Percentiles rank a stretch among this genome's conserved stretches.
These are phyloP conservation scores for Silene vulgaris DNA, from an alignment of 179 eudicot genomes.

Conservation along the genomic window DNA sequence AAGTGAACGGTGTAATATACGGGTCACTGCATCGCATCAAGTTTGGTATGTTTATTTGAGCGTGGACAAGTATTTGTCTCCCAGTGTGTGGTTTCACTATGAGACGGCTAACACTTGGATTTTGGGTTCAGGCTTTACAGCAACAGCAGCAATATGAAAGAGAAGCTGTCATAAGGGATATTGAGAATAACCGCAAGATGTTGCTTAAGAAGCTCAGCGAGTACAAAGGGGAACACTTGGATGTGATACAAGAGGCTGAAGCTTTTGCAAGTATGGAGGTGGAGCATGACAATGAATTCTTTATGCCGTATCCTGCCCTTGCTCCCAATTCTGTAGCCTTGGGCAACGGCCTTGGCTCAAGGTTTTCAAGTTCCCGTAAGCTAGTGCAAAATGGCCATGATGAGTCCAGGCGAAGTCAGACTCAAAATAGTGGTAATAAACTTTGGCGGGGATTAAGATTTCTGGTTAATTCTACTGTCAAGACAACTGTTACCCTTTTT, in stretches of 20 bases:
- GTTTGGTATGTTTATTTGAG: neutral
- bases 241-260: conserved; percentile 71
- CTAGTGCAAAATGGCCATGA: conserved; percentile 41
- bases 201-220: conserved; percentile 66
- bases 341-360: conserved; percentile 34
- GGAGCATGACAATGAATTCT: conserved; percentile 62
- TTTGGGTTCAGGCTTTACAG: conserved; percentile 47
- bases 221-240: conserved; percentile 66
- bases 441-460: conserved; percentile 47
- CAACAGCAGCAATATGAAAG: conserved; percentile 84
- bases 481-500: conserved; percentile 58
- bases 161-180: conserved; percentile 71
- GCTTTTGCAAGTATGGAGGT: conserved; percentile 74
- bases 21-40: neutral
- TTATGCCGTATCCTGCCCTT: conserved; percentile 67
- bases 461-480: conserved; percentile 51
- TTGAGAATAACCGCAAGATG: conserved; percentile 64
- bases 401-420: conserved; percentile 29
- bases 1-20: neutral
- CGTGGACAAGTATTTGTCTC: neutral
- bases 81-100: conserved; percentile 6
- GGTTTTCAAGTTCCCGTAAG: conserved; percentile 35
- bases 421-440: conserved; percentile 26
- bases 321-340: conserved; percentile 37
- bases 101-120: conserved; percentile 13